phyloP scores from a whole-genome alignment of 2,329 filamentous ascomycete genomes.

The Fusarium paranaense region DNA sequence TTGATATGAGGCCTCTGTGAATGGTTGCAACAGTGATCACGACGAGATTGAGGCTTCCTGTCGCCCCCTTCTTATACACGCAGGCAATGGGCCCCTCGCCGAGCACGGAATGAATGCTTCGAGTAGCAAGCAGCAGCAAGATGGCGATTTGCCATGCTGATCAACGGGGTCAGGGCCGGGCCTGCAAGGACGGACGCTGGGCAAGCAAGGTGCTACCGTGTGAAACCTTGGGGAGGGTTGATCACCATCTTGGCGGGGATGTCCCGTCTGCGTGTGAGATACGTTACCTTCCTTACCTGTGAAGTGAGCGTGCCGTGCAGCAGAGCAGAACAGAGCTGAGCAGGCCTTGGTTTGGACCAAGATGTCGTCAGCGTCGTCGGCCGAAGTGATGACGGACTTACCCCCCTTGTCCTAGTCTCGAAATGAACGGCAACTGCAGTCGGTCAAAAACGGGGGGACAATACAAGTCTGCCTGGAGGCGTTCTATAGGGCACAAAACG shows the following conservation, averaged over 20 bases:
- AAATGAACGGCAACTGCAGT: neutral
- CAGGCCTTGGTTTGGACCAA: neutral
- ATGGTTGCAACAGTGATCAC: neutral
- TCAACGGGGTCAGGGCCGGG: conserved; percentile 15
- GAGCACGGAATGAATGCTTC: neutral
- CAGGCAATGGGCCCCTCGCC: conserved; percentile 5
- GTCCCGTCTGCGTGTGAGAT: conserved; percentile 1
- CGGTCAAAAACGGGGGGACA: neutral
- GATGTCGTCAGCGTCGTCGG: neutral
- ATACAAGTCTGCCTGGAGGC: neutral
- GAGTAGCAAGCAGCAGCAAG: neutral
- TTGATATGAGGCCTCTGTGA: neutral
- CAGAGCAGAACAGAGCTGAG: neutral
- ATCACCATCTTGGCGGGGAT: conserved; percentile 34
- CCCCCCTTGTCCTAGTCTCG: neutral
- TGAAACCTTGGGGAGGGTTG: conserved; percentile 23
- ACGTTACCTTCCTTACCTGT: neutral
- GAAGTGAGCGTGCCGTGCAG: neutral
- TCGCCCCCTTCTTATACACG: conserved; percentile 31
- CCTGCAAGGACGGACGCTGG: neutral
- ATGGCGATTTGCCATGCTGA: conserved; percentile 8
- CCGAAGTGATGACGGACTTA: neutral
- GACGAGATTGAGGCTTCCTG: neutral
- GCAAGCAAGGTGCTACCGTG: conserved; percentile 1
- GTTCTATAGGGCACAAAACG: neutral